Conservation (phyloP, 2,329 filamentous ascomycete species). For the Xylariaceae sp. region DNA sequence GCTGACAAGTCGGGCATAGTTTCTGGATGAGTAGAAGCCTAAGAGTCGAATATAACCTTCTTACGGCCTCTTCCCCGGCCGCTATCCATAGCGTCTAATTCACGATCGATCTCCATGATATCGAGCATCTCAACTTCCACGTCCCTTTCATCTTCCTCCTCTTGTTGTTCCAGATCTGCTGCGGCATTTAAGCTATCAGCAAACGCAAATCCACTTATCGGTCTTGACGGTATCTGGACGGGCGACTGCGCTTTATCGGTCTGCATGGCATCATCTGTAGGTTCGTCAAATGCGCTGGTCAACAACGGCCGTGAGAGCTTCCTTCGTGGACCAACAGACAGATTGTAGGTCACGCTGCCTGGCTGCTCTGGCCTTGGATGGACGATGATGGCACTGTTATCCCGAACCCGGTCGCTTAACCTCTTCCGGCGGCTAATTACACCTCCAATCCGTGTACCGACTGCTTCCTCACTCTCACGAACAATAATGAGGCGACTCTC, state of each 20-base stretch:
- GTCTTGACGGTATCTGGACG: constrained; percentile 28
- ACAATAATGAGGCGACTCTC: constrained; percentile 62
- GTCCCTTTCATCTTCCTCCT: constrained; percentile 54
- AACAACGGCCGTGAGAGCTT: constrained; percentile 31
- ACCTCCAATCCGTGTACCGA: constrained; percentile 51
- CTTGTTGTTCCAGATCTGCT: constrained; percentile 54
- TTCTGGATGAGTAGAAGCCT: constrained; percentile 5
- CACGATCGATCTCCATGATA: constrained; percentile 69
- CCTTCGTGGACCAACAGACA: constrained; percentile 45
- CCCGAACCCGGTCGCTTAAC: constrained; percentile 46
- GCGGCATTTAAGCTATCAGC: constrained; percentile 57
- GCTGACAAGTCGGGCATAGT: neutral
- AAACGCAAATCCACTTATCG: constrained; percentile 55
- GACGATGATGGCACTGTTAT: constrained; percentile 59
- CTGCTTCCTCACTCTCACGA: constrained; percentile 57
- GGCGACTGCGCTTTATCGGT: constrained; percentile 36
- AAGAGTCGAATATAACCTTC: constrained; percentile 59
- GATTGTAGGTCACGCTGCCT: constrained; percentile 54
- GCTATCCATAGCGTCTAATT: constrained; percentile 60
- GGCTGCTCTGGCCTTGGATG: constrained; percentile 53
- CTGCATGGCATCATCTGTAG: constrained; percentile 33
- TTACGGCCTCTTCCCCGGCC: constrained; percentile 55
- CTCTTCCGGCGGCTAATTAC: constrained; percentile 41
- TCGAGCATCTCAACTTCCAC: constrained; percentile 67
- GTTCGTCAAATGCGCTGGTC: constrained; percentile 22